Conservation (phyloP, 2,329 filamentous ascomycete species). For the Botrytis fabae region DNA sequence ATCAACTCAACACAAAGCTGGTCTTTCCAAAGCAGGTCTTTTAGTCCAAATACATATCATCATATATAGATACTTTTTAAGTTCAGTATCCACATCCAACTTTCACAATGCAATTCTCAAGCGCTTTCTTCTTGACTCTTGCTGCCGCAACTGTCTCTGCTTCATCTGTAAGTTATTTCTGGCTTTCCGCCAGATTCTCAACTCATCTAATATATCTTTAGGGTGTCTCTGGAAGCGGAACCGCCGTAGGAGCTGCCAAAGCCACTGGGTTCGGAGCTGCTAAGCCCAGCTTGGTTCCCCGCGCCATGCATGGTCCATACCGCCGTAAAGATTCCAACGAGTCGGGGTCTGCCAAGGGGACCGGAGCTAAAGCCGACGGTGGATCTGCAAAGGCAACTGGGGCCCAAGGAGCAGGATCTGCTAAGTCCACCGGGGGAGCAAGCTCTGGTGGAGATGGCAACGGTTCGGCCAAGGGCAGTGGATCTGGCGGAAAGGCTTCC, state of each 20-base stretch:
- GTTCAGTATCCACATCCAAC: slow-evolving; percentile 23
- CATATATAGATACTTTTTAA: neutral
- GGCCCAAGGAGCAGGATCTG: neutral
- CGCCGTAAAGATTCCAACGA: slow-evolving; percentile 3
- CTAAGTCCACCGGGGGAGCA: slow-evolving; percentile 9
- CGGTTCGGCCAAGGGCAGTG: neutral
- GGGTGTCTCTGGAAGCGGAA: slow-evolving; percentile 21
- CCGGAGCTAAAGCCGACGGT: neutral
- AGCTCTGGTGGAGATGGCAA: neutral
- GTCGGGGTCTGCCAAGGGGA: neutral
- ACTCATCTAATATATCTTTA: neutral
- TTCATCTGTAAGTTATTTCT: slow-evolving; percentile 24
- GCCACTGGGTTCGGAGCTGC: slow-evolving; percentile 15
- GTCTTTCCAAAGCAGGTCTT: slow-evolving; percentile 8
- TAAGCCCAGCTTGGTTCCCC: neutral
- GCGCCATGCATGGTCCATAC: neutral
- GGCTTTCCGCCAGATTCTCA: neutral
- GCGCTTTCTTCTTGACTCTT: slow-evolving; percentile 32
- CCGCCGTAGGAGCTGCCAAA: neutral
- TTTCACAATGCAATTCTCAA: slow-evolving; percentile 37
- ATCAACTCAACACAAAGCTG: neutral
- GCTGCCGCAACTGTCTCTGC: slow-evolving; percentile 31
- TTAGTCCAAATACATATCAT: neutral
- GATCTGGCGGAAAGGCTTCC: neutral
- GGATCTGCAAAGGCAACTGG: neutral